A percentile compares a stretch with the other conserved stretches of the same genome.
Evolutionary conservation across 768 basidiomycete genomes (phyloP).

Genomic region (Paxillus involutus): DNA sequence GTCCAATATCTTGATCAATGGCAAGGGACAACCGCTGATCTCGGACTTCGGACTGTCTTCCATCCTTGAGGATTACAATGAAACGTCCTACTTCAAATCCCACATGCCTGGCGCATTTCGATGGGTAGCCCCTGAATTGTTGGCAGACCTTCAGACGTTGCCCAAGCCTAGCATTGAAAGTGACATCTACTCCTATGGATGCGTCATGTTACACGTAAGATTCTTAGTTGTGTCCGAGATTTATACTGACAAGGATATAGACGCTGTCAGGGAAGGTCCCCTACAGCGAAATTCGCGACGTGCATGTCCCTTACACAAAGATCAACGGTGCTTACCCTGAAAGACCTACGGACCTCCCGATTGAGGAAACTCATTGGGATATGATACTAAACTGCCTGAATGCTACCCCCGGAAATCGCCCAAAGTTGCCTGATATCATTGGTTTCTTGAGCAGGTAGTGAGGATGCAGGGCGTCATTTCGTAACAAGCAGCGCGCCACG

Average conservation of each 20-base stretch:
- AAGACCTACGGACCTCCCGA: background rate
- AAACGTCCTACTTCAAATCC: slow-evolving; percentile 18
- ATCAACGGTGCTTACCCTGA: background rate
- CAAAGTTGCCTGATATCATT: background rate
- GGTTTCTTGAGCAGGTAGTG: background rate
- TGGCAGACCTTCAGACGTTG: background rate
- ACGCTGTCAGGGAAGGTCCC: slow-evolving; percentile 5
- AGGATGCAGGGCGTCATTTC: background rate
- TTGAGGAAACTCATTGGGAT: slow-evolving; percentile 1
- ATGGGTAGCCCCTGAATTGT: slow-evolving; percentile 18
- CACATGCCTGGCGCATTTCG: slow-evolving; percentile 8
- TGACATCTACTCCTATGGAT: slow-evolving; percentile 21
- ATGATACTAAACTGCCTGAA: slow-evolving; percentile 8
- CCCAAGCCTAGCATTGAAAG: background rate
- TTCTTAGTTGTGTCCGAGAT: no score
- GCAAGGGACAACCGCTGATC: background rate
- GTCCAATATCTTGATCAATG: slow-evolving; percentile 10
- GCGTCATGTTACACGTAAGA: slow-evolving; percentile 17
- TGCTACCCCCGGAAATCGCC: background rate
- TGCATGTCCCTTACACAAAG: background rate
- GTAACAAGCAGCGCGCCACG: background rate
- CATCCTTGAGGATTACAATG: slow-evolving; percentile 35
- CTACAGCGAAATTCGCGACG: background rate
- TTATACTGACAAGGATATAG: background rate
- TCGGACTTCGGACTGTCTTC: slow-evolving; percentile 45